phyloP scores from a whole-genome alignment of 805 yeast genomes.

The Ogataea corticis region DNA sequence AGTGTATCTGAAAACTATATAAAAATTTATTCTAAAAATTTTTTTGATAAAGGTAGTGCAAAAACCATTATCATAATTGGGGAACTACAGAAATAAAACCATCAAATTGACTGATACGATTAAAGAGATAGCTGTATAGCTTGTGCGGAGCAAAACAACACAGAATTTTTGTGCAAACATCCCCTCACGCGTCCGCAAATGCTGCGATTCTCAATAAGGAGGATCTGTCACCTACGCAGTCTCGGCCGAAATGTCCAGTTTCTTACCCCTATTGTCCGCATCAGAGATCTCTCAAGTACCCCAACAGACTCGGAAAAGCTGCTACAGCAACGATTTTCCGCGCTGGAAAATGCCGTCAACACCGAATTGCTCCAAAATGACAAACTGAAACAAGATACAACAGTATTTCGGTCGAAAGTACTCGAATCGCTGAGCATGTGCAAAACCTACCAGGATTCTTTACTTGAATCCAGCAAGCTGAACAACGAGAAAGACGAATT shows the following conservation, averaged over 20 bases:
- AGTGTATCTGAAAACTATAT: background rate
- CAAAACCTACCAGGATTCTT: conserved; percentile 27
- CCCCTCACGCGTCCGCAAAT: no score
- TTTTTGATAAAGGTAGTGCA: conserved; percentile 1
- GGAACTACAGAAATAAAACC: no score
- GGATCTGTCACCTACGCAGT: no score
- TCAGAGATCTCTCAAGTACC: background rate
- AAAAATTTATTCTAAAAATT: background rate
- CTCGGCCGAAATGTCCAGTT: no score
- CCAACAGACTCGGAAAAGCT: conserved; percentile 6
- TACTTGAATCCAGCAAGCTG: conserved; percentile 24
- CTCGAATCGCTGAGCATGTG: conserved; percentile 21
- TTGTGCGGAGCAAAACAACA: no score
- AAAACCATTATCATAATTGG: background rate
- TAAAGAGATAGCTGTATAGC: no score
- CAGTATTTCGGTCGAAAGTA: conserved; percentile 9
- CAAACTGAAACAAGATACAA: background rate
- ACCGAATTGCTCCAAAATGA: conserved; percentile 3
- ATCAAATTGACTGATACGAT: no score
- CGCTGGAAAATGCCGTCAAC: conserved; percentile 11
- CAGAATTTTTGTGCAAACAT: no score
- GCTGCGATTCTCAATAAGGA: no score
- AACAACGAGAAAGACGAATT: conserved; percentile 21
- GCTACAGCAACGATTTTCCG: conserved; percentile 10
- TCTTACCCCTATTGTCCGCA: background rate